A percentile compares a stretch with the other conserved stretches of the same genome.
phyloP scores from a whole-genome alignment of 2,329 filamentous ascomycete genomes.

The Fusarium xylarioides region DNA sequence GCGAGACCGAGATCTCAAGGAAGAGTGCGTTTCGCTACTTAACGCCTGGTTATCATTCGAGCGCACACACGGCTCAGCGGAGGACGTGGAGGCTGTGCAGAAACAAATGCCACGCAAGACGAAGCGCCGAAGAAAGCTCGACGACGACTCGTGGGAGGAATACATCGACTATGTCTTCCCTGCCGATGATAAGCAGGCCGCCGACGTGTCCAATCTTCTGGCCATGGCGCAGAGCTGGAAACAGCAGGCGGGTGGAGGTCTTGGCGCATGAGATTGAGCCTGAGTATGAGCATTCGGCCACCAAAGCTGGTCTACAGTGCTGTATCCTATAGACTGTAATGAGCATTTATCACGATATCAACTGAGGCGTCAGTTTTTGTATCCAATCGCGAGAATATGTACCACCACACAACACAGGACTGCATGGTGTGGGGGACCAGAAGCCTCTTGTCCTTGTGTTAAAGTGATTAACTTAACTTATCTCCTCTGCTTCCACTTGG shows the following conservation, averaged over 20 bases:
- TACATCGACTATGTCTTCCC: constrained; percentile 98
- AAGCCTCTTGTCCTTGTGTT: background rate
- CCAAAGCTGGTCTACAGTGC: background rate
- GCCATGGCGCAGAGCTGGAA: constrained; percentile 92
- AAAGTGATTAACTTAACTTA: background rate
- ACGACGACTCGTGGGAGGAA: constrained; percentile 92
- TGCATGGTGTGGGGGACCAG: background rate
- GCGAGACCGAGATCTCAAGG: constrained; percentile 89
- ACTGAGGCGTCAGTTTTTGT: background rate
- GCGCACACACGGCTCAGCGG: constrained; percentile 77
- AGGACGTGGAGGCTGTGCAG: constrained; percentile 83
- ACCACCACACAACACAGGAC: background rate
- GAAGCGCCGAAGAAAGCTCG: constrained; percentile 90
- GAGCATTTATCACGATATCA: background rate
- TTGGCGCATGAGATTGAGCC: constrained; percentile 38
- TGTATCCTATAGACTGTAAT: background rate
- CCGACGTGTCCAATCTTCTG: constrained; percentile 83
- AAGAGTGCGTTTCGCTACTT: constrained; percentile 91
- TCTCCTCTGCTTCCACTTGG: background rate
- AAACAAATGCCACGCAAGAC: constrained; percentile 93
- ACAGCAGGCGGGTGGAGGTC: constrained; percentile 63
- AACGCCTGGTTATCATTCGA: constrained; percentile 95
- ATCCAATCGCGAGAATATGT: background rate
- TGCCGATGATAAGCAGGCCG: constrained; percentile 87
- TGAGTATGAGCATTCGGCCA: background rate